Evolutionary conservation across 2,329 filamentous ascomycete species (phyloP).

Genomic region (Nemania diffusa): DNA sequence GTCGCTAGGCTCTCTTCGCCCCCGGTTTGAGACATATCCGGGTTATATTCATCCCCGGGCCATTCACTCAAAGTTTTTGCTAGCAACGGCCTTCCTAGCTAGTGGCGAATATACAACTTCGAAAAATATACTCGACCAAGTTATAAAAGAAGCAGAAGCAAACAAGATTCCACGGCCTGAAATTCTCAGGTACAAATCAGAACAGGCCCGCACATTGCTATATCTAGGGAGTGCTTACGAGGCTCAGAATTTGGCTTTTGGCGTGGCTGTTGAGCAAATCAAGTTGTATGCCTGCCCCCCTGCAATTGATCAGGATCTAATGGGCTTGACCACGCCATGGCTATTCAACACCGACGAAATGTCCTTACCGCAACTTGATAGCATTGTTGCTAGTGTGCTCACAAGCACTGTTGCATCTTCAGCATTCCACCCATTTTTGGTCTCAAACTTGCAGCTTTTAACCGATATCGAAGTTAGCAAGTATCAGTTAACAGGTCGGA

Average conservation of each 20-base stretch:
- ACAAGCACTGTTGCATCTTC: too few species aligned
- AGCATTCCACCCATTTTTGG: neutral
- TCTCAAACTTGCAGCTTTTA: slow-evolving; percentile 1
- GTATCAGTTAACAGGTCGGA: neutral
- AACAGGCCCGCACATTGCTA: neutral
- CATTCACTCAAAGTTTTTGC: slow-evolving; percentile 5
- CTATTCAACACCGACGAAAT: too few species aligned
- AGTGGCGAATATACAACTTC: neutral
- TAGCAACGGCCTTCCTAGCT: neutral
- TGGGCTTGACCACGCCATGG: too few species aligned
- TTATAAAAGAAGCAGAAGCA: neutral
- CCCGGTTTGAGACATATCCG: neutral
- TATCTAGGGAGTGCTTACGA: neutral
- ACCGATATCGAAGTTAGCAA: neutral
- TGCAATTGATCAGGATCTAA: too few species aligned
- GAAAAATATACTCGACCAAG: neutral
- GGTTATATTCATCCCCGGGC: neutral
- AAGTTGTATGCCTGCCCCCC: too few species aligned
- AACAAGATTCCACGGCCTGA: neutral
- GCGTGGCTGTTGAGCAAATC: neutral
- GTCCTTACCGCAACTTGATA: too few species aligned
- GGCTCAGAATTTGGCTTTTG: neutral
- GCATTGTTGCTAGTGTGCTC: too few species aligned
- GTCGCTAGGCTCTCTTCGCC: neutral
- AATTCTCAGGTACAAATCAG: neutral